phyloP scores from a whole-genome alignment of 257 asterid species.

The Gentiana dahurica region DNA sequence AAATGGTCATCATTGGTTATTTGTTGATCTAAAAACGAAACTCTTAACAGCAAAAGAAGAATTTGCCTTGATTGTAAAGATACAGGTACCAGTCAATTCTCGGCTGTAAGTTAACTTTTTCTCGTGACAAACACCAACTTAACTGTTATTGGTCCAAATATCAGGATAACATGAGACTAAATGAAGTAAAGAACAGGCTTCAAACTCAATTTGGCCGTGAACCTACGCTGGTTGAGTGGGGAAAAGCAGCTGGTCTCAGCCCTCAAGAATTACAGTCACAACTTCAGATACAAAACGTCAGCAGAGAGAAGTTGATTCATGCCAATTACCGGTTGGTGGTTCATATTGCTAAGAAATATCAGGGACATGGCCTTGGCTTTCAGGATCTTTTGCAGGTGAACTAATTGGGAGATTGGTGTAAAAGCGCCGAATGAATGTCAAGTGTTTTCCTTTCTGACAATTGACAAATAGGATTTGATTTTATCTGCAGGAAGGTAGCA shows the following conservation, averaged over 20 bases:
- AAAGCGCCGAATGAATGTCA: neutral
- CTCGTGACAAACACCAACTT: neutral
- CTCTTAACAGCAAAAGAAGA: constrained; percentile 72
- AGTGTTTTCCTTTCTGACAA: neutral
- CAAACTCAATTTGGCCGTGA: constrained; percentile 54
- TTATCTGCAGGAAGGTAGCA: constrained; percentile 73
- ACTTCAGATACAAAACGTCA: constrained; percentile 42
- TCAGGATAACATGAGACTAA: constrained; percentile 55
- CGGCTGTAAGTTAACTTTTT: constrained; percentile 5
- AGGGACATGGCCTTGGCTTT: constrained; percentile 77
- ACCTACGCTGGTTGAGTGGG: constrained; percentile 84
- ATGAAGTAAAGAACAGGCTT: constrained; percentile 45
- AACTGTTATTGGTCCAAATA: constrained; percentile 7
- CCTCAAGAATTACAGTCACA: constrained; percentile 45
- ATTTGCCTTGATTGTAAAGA: constrained; percentile 47
- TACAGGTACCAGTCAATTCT: constrained; percentile 47
- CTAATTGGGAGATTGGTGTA: constrained; percentile 1
- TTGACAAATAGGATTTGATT: constrained; percentile 5
- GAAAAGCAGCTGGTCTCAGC: constrained; percentile 54
- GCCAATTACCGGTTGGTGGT: constrained; percentile 90
- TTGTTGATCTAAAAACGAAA: constrained; percentile 66
- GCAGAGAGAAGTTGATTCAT: constrained; percentile 75
- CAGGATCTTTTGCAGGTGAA: constrained; percentile 86
- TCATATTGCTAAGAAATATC: constrained; percentile 85
- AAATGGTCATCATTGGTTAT: constrained; percentile 50